Evolutionary conservation across 2,329 filamentous ascomycete genomes (phyloP), one percentile per base, ranked within the genome.

Genomic region (Boeremia lycopersici): DNA sequence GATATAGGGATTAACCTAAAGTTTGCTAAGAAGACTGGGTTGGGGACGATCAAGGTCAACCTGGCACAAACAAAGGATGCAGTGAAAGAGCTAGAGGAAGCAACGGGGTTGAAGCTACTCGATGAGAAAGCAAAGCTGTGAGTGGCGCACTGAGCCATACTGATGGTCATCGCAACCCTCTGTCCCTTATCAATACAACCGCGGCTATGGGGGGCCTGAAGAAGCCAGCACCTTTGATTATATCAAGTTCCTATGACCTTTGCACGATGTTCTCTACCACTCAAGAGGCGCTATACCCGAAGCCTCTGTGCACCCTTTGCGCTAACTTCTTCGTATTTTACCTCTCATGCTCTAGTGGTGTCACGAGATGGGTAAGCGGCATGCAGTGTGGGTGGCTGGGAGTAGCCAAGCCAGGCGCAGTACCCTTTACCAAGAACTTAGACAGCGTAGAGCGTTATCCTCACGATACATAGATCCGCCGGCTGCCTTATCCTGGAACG

Each of bases 1-100:
- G 93, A 97, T 67, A 96, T 99, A 72, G 95, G 95, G 1, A 87
- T 93, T 75, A 99, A 99, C 72, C 75, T 98, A 53, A 95, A 93
- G 79, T 88, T 83, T 39, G 95, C 87, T 1, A 89, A 82, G 75
- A 82, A 82, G 43, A 78, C 86, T 19, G 93, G 93, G 0, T 88
- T 98, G 73, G 77, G 82, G 51, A 98, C 93, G 0, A 83, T 98
- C 61, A 96, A 93, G 76, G 95, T 98, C 1, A 79, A 84, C 8
- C 77, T 98, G 26, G 93, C 93, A 1, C 86, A 83, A 72, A 86
- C 89, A 1, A 89, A 85, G 70, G 87, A 93, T 71, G 93, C 93
- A 0, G 93, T 98, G 0, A 87, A 84, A 62, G 86, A 92, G 74
- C 76, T 98, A 53, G 93, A 98, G 76, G 78, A 76, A 50, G 77